Evolutionary conservation across 2,329 filamentous ascomycete species (phyloP).

Genomic region (Fusarium compactum): DNA sequence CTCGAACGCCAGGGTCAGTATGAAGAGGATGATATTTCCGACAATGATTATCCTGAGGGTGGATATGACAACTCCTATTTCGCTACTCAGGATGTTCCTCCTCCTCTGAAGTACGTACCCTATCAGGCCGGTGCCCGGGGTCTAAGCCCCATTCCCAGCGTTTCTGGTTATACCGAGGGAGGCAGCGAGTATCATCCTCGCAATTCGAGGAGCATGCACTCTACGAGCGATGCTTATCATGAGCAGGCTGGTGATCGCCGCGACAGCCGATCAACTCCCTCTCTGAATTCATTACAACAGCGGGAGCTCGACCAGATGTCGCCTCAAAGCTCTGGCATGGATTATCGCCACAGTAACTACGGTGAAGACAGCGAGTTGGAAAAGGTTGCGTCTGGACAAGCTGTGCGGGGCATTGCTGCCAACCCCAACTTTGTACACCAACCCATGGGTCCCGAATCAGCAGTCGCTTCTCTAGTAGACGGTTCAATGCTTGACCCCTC

Average conservation of each 20-base stretch:
- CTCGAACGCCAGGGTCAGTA: slow-evolving; percentile 60
- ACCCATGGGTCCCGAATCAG: slow-evolving; percentile 82
- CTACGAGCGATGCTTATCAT: slow-evolving; percentile 67
- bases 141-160: slow-evolving; percentile 90
- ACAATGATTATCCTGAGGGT: slow-evolving; percentile 57
- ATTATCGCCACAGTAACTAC: slow-evolving; percentile 65
- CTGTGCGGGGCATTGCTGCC: slow-evolving; percentile 76
- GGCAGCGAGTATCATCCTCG: slow-evolving; percentile 70
- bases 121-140: slow-evolving; percentile 77
- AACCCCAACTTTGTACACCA: slow-evolving; percentile 83
- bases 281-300: slow-evolving; percentile 56
- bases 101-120: slow-evolving; percentile 74
- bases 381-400: slow-evolving; percentile 72
- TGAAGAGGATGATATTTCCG: slow-evolving; percentile 51
- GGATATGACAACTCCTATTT: slow-evolving; percentile 63
- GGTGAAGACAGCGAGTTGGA: slow-evolving; percentile 69
- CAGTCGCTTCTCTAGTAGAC: slow-evolving; percentile 86
- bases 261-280: slow-evolving; percentile 52
- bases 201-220: slow-evolving; percentile 66
- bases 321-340: slow-evolving; percentile 66
- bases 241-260: slow-evolving; percentile 60
- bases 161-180: slow-evolving; percentile 85
- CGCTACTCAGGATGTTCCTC: slow-evolving; percentile 71
- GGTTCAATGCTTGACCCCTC: slow-evolving; percentile 78
- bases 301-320: slow-evolving; percentile 66